Evolutionary conservation across 495 filamentous ascomycete genomes (phyloP).

Genomic region (Xylaria bambusicola): DNA sequence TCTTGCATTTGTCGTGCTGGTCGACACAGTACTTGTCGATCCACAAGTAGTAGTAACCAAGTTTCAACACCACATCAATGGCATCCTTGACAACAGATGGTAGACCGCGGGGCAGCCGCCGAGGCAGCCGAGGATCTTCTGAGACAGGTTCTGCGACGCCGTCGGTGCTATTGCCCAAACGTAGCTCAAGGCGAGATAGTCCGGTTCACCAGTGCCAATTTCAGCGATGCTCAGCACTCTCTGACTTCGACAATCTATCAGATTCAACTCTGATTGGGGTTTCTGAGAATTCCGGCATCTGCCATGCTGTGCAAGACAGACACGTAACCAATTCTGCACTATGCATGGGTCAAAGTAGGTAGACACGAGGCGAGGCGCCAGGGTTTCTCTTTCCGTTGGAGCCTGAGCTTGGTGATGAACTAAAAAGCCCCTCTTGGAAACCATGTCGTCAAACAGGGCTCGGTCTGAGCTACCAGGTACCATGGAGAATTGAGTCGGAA

Average conservation of each 20-base stretch:
- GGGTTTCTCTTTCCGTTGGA: too few species aligned
- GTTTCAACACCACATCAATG: constrained; percentile 18
- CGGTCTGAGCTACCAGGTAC: neutral
- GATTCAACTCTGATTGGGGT: neutral
- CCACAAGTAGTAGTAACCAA: constrained; percentile 32
- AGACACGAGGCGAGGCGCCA: neutral
- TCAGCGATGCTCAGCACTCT: neutral
- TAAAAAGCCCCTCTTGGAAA: constrained; percentile 1
- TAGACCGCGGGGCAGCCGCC: neutral
- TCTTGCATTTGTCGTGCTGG: constrained; percentile 16
- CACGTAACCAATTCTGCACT: neutral
- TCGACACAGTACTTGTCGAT: constrained; percentile 34
- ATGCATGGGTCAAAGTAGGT: neutral
- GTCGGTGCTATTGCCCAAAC: constrained; percentile 18
- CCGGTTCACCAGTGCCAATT: neutral
- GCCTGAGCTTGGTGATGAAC: neutral
- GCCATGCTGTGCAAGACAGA: neutral
- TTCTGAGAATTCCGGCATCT: neutral
- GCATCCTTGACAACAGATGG: constrained; percentile 30
- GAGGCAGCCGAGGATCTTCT: neutral
- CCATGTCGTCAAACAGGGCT: neutral
- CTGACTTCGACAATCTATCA: constrained; percentile 6
- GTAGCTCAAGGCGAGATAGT: constrained; percentile 26
- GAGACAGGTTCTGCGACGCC: too few species aligned
- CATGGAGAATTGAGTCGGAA: neutral